Base-by-base conservation (phyloP, 2,329 filamentous ascomycete genomes). In the Penicillium sp. region DNA sequence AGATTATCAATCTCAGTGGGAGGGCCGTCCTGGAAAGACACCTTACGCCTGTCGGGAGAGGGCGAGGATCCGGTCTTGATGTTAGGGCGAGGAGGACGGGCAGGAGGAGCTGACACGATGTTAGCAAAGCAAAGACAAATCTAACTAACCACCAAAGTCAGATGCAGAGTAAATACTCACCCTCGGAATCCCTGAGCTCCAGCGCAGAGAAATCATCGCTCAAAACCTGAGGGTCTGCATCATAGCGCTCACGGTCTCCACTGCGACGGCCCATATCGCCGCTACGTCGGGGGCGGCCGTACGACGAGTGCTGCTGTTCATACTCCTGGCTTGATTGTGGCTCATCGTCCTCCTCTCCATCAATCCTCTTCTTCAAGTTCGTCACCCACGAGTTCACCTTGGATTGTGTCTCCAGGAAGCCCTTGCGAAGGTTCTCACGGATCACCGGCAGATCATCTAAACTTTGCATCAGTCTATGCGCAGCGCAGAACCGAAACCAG, bases 371-470 rank as follows among this genome's bases (percentile, higher is more conserved):
- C 78, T 91, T 94, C 71, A 99, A 80, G 59, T 87, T 92, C 47
- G 85, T 89, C 66, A 99, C 91, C 92, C 93, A 97, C 46, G 85
- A 84, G 77, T 96, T 97, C 66, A 99, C 90, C 69, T 90, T 95
- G 51, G 85, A 87, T 77, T 97, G 94, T 2, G 94, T 97, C 69
- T 99, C 92, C 51, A 92, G 69, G 76, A 99, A 99, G 3, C 94
- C 94, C 77, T 97, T 95, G 70, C 88, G 89, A 64, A 99, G 84
- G 68, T 95, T 97, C 71, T 96, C 91, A 62, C 87, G 88, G 69
- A 99, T 97, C 46, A 93, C 87, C 1, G 94, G 93, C 13, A 99
- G 83, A 64, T 99, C 94, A 67, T 99, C 94, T 86, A 61, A 36
- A 40, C 19, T 33, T 37, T 33, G n/a, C 5, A 13, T 55, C 42